A percentile compares a stretch with the other conserved stretches of the same genome.
Evolutionary conservation across 768 basidiomycete genomes (phyloP).

Genomic region (Boletus bicolor): DNA sequence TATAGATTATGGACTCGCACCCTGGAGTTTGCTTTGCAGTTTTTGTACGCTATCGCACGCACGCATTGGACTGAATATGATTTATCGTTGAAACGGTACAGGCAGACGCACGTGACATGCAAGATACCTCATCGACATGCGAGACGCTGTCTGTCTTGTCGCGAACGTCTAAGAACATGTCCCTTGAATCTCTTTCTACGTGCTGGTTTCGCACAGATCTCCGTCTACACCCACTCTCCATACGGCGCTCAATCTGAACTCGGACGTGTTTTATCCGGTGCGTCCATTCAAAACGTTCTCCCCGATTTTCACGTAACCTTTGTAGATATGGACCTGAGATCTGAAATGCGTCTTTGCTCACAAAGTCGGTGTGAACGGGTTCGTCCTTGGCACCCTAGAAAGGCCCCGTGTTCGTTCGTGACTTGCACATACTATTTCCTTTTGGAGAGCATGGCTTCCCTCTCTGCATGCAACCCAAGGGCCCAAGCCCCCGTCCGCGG

Average conservation of each 20-base stretch:
- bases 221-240: conserved; percentile 3
- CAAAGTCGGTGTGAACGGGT: conserved; percentile 8
- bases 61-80: conserved; percentile 18
- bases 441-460: conserved; percentile 12
- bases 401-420: neutral
- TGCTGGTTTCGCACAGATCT: conserved; percentile 6
- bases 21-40: conserved; percentile 19
- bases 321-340: conserved; percentile 6
- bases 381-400: neutral
- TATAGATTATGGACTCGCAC: conserved; percentile 30
- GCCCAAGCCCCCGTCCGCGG: conserved; percentile 23
- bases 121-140: too few species aligned
- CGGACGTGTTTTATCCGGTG: conserved; percentile 10
- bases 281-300: neutral
- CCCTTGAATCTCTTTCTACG: too few species aligned
- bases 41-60: conserved; percentile 24
- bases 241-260: neutral
- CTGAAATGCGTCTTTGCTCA: neutral
- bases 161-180: neutral
- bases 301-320: neutral
- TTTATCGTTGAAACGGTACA: conserved; percentile 1
- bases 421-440: conserved; percentile 8
- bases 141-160: neutral
- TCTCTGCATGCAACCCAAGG: conserved; percentile 11
- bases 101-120: conserved; percentile 12